Percentiles rank a stretch among this genome's conserved stretches.
phyloP scores from a whole-genome alignment of 169 alveolate species.

The Amoebophrya sp. region DNA sequence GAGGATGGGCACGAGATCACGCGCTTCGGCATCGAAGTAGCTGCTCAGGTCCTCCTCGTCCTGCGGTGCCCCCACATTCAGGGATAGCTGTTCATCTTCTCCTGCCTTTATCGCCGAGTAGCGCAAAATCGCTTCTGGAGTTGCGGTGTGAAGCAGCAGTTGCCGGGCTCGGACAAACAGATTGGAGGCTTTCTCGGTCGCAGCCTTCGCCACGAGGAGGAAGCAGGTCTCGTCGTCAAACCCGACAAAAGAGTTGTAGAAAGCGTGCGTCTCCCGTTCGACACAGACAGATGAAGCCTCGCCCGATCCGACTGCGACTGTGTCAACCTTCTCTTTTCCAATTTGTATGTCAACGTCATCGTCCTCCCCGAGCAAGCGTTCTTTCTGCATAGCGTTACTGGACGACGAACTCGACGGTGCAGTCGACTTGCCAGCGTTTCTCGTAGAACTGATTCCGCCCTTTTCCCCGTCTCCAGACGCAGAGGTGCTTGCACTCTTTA shows the following conservation, averaged over 20 bases:
- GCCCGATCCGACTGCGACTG: background rate
- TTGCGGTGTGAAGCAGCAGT: background rate
- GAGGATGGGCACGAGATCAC: background rate
- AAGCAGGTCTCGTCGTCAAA: constrained; percentile 18
- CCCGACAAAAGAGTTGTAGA: constrained; percentile 9
- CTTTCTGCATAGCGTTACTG: too few relatives aligned
- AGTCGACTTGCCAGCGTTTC: background rate
- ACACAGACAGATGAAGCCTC: background rate
- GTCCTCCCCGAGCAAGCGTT: background rate
- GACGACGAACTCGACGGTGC: background rate
- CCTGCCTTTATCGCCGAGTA: background rate
- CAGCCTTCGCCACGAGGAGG: background rate
- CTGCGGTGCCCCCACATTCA: background rate
- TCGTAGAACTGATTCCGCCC: too few relatives aligned
- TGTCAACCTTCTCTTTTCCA: background rate
- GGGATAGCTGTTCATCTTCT: background rate
- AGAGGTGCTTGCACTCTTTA: background rate
- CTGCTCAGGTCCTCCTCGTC: background rate
- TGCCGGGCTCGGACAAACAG: background rate
- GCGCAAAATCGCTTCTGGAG: background rate
- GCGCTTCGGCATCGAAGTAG: background rate
- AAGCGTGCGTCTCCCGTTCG: background rate
- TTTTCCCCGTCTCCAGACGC: background rate
- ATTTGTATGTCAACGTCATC: background rate
- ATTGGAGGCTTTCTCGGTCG: background rate